Percentiles rank a stretch among this genome's conserved stretches.
phyloP scores from a whole-genome alignment of 208 protist genomes.

The Porcisia deanei region DNA sequence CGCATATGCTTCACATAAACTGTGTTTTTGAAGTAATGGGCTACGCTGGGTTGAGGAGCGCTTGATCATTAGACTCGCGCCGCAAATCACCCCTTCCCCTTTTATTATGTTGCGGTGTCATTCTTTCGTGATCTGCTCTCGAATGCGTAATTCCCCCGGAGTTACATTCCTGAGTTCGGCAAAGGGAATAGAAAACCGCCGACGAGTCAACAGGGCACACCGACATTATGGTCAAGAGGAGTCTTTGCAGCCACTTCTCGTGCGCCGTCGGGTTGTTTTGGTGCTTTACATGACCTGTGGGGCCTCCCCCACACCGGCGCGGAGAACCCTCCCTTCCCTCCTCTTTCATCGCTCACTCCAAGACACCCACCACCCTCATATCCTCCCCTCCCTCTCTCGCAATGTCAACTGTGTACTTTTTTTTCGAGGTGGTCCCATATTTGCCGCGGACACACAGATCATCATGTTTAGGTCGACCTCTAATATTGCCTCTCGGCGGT shows the following conservation, averaged over 20 bases:
- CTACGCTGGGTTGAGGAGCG: background rate
- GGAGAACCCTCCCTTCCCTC: background rate
- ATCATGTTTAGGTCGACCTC: slow-evolving; percentile 29
- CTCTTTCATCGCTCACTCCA: background rate
- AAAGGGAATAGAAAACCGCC: background rate
- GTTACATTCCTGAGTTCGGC: background rate
- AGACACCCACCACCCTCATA: background rate
- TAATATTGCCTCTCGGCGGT: slow-evolving; percentile 9
- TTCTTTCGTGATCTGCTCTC: background rate
- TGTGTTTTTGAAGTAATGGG: background rate
- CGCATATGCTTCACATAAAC: background rate
- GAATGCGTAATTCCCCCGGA: background rate
- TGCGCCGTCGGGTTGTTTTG: background rate
- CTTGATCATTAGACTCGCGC: background rate
- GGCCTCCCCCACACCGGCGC: background rate
- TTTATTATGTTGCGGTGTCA: background rate
- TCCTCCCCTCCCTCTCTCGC: background rate
- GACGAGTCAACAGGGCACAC: background rate
- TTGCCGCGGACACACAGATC: background rate
- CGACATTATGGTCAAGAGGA: background rate
- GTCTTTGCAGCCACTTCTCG: background rate
- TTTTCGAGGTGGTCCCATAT: background rate
- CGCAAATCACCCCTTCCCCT: background rate
- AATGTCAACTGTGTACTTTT: background rate
- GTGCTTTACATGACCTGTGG: background rate